These are phyloP conservation scores for Pilasporangium apinafurcum DNA, from an alignment of 352 stramenopile genomes.

Conservation along the genomic window DNA sequence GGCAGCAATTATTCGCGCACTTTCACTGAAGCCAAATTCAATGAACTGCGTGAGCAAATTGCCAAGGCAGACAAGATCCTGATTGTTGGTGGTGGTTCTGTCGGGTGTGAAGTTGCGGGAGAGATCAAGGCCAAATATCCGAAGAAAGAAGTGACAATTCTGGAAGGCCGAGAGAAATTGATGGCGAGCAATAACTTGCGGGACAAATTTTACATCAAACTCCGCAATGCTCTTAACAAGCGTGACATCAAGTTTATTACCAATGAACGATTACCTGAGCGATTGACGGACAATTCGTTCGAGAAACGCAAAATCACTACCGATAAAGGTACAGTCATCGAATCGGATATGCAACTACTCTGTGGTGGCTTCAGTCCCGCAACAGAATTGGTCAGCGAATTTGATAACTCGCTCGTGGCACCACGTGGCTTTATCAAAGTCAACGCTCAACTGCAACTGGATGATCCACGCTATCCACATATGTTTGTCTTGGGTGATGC, in stretches of 20 bases:
- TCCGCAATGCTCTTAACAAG: slow-evolving; percentile 10
- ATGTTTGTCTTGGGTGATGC: slow-evolving; percentile 32
- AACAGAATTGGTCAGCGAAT: slow-evolving; percentile 7
- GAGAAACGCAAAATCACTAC: slow-evolving; percentile 14
- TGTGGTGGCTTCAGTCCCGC: slow-evolving; percentile 19
- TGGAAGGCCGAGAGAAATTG: slow-evolving; percentile 15
- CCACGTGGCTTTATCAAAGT: slow-evolving; percentile 17
- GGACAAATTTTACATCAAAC: slow-evolving; percentile 11
- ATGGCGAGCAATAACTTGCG: slow-evolving; percentile 11
- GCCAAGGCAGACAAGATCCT: slow-evolving; percentile 14
- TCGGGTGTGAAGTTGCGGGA: slow-evolving; percentile 25
- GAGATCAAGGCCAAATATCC: slow-evolving; percentile 27
- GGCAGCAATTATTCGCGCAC: slow-evolving; percentile 9
- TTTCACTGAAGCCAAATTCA: slow-evolving; percentile 13
- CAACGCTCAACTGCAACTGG: slow-evolving; percentile 19
- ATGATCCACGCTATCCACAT: slow-evolving; percentile 12
- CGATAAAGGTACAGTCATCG: slow-evolving; percentile 20
- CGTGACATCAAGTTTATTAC: slow-evolving; percentile 15
- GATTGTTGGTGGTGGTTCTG: slow-evolving; percentile 19
- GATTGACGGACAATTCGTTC: slow-evolving; percentile 11
- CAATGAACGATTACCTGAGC: slow-evolving; percentile 15
- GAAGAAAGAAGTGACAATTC: slow-evolving; percentile 20
- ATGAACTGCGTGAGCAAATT: slow-evolving; percentile 15
- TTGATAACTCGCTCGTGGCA: slow-evolving; percentile 12
- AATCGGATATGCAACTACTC: slow-evolving; percentile 25